Percentiles rank a stretch among this genome's conserved stretches.
Conservation (phyloP, 2,329 filamentous ascomycete genomes). For the Podosphaera aphanis region DNA sequence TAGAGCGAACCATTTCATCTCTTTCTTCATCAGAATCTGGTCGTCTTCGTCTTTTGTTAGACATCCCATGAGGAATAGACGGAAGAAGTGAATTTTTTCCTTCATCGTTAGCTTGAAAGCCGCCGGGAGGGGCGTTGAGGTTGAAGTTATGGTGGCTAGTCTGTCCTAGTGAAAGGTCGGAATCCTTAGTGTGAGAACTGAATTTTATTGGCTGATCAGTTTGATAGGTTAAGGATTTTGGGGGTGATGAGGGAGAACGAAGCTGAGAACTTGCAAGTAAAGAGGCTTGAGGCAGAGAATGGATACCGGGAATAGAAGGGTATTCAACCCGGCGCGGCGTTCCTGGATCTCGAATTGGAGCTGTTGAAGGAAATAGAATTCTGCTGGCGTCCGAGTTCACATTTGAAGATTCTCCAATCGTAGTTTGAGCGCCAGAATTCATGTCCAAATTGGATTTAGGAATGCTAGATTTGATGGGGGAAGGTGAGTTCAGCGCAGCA, state of each 20-base stretch:
- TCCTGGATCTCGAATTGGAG: neutral
- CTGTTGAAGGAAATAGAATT: slow-evolving; percentile 26
- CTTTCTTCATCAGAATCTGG: slow-evolving; percentile 32
- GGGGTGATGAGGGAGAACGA: slow-evolving; percentile 21
- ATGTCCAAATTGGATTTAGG: slow-evolving; percentile 20
- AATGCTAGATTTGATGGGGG: slow-evolving; percentile 27
- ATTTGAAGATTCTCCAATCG: slow-evolving; percentile 8
- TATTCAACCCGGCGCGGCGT: slow-evolving; percentile 8
- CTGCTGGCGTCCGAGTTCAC: slow-evolving; percentile 15
- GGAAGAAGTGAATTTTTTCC: slow-evolving; percentile 24
- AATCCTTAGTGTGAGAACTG: slow-evolving; percentile 23
- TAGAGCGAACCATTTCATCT: slow-evolving; percentile 25
- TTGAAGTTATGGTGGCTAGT: no score
- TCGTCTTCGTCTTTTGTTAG: slow-evolving; percentile 42
- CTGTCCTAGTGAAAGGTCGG: slow-evolving; percentile 34
- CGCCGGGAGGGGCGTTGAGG: slow-evolving; percentile 36
- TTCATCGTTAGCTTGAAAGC: slow-evolving; percentile 31
- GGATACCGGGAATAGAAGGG: slow-evolving; percentile 12
- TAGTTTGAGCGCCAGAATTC: slow-evolving; percentile 17
- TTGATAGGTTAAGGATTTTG: slow-evolving; percentile 37
- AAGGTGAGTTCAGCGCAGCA: slow-evolving; percentile 27
- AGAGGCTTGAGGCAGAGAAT: slow-evolving; percentile 9
- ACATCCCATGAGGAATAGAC: slow-evolving; percentile 35
- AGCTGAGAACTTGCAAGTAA: slow-evolving; percentile 3
- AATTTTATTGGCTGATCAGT: slow-evolving; percentile 42